Base-by-base conservation (phyloP, 208 protist genomes). In the Leishmania martiniquensis region DNA sequence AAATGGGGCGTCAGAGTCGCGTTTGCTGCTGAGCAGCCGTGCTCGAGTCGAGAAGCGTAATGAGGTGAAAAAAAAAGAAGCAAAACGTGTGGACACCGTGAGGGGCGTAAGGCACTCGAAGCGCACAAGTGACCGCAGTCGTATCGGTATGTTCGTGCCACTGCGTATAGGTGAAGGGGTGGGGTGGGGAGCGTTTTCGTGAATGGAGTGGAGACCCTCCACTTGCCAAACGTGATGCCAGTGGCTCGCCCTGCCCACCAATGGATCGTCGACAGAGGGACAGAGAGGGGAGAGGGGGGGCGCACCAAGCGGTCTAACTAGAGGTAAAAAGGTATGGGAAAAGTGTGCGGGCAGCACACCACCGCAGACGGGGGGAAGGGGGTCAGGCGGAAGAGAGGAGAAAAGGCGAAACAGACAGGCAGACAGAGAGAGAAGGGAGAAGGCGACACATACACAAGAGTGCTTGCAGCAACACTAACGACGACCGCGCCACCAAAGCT, bases 391-490 rank as follows among this genome's bases (percentile, higher is more conserved):
- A 34, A 29, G 34, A 37, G 20, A 4, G 55, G 34, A 67, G 22
- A 44, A 20, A 29, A 25, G 4, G 20, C 17, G 15, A 37, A 25
- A 22, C 29, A 4, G 29, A 37, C 29, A 12, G 34, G 4, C 15
- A 17, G 51, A 59, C 22, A 67, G 59, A 72, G 9, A 15, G 13
- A 65, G 32, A 75, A 15, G 42, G 42, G 1, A 85, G 37, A 66
- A 39, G 60, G 57, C 44, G 49, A 73, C 45, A 47, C 49, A 39
- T 65, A 25, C 63, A 59, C 47, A 51, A 13, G 47, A 51, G 3
- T n/a, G n/a, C n/a, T n/a, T n/a, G n/a, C n/a, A n/a, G n/a, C n/a
- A 51, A 9, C 47, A 13, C 15, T 51, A 51, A 13, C 47, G 15
- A 51, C 47, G 47, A 51, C 47, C 7, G 15, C 47, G 15, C 47